Conservation (phyloP, 495 filamentous ascomycete genomes). For the Astrocystis sublimbata region DNA sequence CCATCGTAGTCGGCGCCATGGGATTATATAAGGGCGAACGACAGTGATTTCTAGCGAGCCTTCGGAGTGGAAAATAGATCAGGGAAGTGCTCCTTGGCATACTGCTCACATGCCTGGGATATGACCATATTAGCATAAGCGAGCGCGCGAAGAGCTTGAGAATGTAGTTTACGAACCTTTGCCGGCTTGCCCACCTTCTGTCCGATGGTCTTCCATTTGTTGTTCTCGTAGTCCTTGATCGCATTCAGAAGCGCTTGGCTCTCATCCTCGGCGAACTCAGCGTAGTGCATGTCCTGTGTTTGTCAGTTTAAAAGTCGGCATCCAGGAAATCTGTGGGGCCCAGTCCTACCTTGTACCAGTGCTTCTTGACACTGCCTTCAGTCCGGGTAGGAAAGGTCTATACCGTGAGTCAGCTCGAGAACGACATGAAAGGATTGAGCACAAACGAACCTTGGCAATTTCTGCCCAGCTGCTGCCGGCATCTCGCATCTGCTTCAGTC, state of each 20-base stretch:
- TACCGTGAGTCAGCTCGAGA: constrained; percentile 30
- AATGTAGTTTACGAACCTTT: constrained; percentile 62
- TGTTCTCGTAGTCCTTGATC: constrained; percentile 98
- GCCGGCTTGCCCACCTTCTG: constrained; percentile 96
- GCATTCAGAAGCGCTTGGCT: constrained; percentile 83
- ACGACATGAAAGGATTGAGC: not conserved
- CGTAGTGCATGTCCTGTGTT: constrained; percentile 94
- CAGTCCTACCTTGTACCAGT: constrained; percentile 91
- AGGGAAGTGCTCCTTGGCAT: constrained; percentile 93
- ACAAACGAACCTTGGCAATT: constrained; percentile 78
- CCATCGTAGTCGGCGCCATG: not conserved
- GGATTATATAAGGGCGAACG: constrained; percentile 10
- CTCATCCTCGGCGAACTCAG: constrained; percentile 98
- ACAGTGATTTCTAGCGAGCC: constrained; percentile 23
- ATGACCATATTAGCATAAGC: constrained; percentile 11
- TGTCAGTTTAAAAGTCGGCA: not conserved
- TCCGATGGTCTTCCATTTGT: constrained; percentile 97
- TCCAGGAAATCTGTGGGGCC: constrained; percentile 15
- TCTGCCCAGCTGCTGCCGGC: constrained; percentile 93
- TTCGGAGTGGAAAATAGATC: constrained; percentile 35
- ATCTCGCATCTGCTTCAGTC: constrained; percentile 91
- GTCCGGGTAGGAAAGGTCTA: constrained; percentile 90
- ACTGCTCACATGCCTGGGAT: constrained; percentile 89
- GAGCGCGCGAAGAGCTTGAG: not conserved
- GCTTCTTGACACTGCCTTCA: constrained; percentile 98